These are phyloP conservation scores for fission yeast (Schizosaccharomyces pombe) DNA, from an alignment of 805 yeast species.

Conservation along the genomic window DNA sequence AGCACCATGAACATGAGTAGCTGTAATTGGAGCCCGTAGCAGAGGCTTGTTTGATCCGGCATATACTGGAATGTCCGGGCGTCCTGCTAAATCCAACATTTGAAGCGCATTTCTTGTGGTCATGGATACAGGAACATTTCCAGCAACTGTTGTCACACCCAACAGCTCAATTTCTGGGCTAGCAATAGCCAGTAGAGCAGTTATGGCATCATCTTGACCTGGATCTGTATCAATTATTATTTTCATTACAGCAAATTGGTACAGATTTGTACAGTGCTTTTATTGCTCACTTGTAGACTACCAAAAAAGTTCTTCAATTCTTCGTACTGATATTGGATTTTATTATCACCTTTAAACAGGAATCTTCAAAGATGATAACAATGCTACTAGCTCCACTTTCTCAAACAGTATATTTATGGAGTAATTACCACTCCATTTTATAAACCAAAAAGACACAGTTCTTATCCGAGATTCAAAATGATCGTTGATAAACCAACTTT, in stretches of 20 bases:
- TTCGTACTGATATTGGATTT: no score
- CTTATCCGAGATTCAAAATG: no score
- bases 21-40: constrained; percentile 24
- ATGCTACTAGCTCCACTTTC: no score
- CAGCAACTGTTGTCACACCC: constrained; percentile 55
- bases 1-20: constrained; percentile 47
- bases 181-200: constrained; percentile 17
- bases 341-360: no score
- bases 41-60: constrained; percentile 38
- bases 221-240: not conserved
- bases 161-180: not conserved
- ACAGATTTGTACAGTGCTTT: not conserved
- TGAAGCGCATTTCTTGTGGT: constrained; percentile 52
- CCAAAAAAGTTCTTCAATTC: no score
- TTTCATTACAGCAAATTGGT: constrained; percentile 6
- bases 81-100: constrained; percentile 33
- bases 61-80: constrained; percentile 21
- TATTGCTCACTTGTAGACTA: no score
- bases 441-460: no score
- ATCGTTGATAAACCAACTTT: no score
- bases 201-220: constrained; percentile 20
- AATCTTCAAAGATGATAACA: no score
- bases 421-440: no score
- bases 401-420: no score
- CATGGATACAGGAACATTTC: constrained; percentile 37